Evolutionary conservation across 176 grass and related monocot species (phyloP), one percentile per base, ranked within the genome.

Genomic region (Cenchrus americanus): DNA sequence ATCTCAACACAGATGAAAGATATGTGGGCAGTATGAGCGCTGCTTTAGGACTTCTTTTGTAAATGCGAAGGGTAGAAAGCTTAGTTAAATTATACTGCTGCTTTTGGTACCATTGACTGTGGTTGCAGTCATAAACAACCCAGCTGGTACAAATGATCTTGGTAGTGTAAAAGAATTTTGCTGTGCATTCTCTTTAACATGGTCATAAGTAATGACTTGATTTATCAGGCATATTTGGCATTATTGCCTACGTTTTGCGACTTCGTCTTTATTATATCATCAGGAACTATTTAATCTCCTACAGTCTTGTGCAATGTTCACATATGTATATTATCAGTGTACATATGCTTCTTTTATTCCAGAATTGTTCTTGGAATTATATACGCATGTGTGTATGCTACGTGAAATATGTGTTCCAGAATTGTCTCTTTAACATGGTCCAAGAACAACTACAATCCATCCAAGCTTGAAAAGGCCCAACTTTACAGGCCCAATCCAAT

Each of bases 21-120:
- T 80, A 60, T 83, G 14, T 42, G 72, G 73, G 55, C 57, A 57
- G 50, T 41, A 60, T 26, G 34, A 78, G 57, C 79, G 46, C 57
- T 82, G 77, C 71, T 84, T 58, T 75, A 77, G 57, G 27, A 66
- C 60, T 85, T 55, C 49, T 61, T 66, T 53, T 85, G 86, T 82
- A 85, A 82, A 88, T 91, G 86, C 14, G 18, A 73, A 21, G 66
- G 32, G 48, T 76, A 88, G 86, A 77, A 85, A 71, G 10, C 41
- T 80, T 72, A 79, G 73, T 32, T 82, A 69, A 76, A 50, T 63
- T 83, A 4, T 44, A 49, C 26, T 80, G 52, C 32, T 77, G 42
- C 72, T 65, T 73, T 80, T 81, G 74, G 27, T 66, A 66, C 21
- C 14, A 53, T 78, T 71, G 63, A 43, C 84, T 57, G 65, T 68